Percentiles rank a stretch among this genome's conserved stretches.
These are phyloP conservation scores for Talaromyces sp. DNA, from an alignment of 2,329 filamentous ascomycete genomes.

Conservation along the genomic window DNA sequence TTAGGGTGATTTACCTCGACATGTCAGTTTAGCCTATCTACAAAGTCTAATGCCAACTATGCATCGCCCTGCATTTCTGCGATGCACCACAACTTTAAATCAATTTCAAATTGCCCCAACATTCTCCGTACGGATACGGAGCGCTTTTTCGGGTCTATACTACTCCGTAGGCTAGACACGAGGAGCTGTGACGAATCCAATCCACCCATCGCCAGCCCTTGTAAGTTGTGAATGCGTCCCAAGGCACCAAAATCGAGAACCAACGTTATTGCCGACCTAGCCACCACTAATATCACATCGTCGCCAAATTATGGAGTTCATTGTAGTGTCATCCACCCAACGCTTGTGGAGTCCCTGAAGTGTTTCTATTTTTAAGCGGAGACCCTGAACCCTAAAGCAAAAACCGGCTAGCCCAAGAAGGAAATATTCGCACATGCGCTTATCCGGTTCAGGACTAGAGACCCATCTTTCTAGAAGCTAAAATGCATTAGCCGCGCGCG, in stretches of 20 bases:
- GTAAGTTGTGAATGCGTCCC: neutral
- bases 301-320: neutral
- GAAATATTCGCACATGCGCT: neutral
- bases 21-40: neutral
- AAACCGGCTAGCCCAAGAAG: neutral
- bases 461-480: neutral
- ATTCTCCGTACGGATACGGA: neutral
- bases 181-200: neutral
- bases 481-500: neutral
- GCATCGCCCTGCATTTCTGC: neutral
- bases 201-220: neutral
- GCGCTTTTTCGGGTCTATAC: neutral
- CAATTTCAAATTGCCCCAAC: neutral
- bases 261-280: neutral
- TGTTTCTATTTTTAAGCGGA: neutral
- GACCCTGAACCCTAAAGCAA: neutral
- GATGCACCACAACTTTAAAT: neutral
- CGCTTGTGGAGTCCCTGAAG: neutral
- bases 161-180: no score
- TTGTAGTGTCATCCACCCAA: neutral
- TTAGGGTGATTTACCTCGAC: neutral
- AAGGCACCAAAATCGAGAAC: neutral
- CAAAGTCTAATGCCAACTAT: neutral
- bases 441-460: neutral
- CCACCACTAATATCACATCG: neutral